Evolutionary conservation across 345 rosid species (phyloP), one percentile per base, ranked within the genome.

Genomic region (Populus deltoides): DNA sequence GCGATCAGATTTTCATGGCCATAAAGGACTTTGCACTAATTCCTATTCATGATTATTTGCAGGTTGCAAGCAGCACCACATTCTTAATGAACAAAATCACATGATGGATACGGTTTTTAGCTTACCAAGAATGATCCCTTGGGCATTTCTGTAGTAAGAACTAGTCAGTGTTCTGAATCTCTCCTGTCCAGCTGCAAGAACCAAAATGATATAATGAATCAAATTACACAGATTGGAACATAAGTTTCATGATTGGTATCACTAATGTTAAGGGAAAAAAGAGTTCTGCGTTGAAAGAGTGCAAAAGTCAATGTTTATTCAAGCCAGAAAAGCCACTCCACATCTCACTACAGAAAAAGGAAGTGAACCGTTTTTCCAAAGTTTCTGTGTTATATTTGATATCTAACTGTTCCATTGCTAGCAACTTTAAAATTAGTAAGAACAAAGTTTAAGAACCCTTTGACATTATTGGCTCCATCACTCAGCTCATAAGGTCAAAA

Each of bases 121-220:
- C 93, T 39, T 84, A 95, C 99, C 97, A 1, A 95, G 98, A 73
- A 95, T 82, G 82, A 95, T 95, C 77, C 99, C 99, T 77, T 95
- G 98, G 36, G 92, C 96, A 79, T 93, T 93, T 87, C 99, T 89
- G 57, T 91, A 95, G 88, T 95, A 95, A 57, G 98, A 93, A 88
- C 93, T 93, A 27, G 97, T 93, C 80, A 95, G 70, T 66, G 99
- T 89, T 83, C 99, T 89, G 89, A 93, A 95, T 79, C 93, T 89
- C 83, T 95, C 99, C 78, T 95, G 98, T 81, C 99, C 99, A 86
- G 99, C 99, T 95, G 89, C 91, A 88, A 82, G 70, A 86, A 72
- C 33, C 29, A 70, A 25, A 38, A 73, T 13, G n/a, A 57, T 57
- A 22, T 66, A 22, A 13, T 29, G 16, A 47, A 75, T 70, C 73